A percentile compares a stretch with the other conserved stretches of the same genome.
Evolutionary conservation across 345 rosid genomes (phyloP).

Genomic region (Mangifera indica): DNA sequence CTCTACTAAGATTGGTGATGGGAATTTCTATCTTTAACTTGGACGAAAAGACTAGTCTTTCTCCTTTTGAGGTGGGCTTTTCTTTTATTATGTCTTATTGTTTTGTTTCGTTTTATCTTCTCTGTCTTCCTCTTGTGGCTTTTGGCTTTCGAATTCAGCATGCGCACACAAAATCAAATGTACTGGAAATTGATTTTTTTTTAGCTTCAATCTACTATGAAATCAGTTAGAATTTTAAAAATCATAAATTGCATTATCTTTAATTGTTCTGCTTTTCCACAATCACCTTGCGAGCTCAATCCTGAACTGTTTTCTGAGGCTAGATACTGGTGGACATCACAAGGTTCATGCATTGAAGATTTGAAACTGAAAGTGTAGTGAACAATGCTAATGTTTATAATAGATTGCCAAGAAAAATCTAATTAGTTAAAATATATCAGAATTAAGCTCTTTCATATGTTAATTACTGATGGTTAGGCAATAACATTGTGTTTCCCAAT

Average conservation of each 20-base stretch:
- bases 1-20: constrained; percentile 67
- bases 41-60: constrained; percentile 51
- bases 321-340: not conserved
- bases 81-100: not conserved
- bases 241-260: not conserved
- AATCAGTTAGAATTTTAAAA: not conserved
- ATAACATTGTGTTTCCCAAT: not conserved
- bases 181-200: not conserved
- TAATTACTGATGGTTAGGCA: not conserved
- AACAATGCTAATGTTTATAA: not conserved
- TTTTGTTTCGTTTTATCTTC: not conserved
- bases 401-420: not conserved
- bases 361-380: not conserved
- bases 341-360: not conserved
- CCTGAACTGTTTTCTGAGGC: not conserved
- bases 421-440: not conserved
- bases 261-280: not conserved
- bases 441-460: not conserved
- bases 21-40: constrained; percentile 59
- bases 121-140: not conserved
- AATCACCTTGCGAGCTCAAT: not conserved
- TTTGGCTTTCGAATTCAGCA: not conserved
- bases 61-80: constrained; percentile 79
- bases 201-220: not conserved
- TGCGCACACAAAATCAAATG: not conserved